Evolutionary conservation across 371 early-diverging fungal genomes (phyloP).

Genomic region (Mortierella sp.): DNA sequence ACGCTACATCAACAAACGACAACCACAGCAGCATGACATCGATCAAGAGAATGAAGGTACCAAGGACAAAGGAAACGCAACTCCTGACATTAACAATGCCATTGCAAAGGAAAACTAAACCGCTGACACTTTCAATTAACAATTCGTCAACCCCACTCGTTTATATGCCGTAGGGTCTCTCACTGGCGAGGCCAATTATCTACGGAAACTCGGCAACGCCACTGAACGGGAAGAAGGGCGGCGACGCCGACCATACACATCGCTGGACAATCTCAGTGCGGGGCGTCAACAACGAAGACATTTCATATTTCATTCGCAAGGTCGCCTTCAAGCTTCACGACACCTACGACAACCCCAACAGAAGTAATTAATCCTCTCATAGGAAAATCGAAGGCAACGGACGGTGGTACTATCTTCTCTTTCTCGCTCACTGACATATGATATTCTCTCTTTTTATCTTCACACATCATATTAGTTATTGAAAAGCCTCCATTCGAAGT

Average conservation of each 20-base stretch:
- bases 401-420: not conserved
- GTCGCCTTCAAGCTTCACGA: constrained; percentile 98
- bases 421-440: not conserved
- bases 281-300: constrained; percentile 89
- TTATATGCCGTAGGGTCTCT: constrained; percentile 66
- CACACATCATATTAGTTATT: constrained; percentile 62
- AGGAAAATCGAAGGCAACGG: not conserved
- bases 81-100: not conserved
- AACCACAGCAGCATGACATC: not conserved
- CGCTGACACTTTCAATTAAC: not conserved
- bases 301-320: constrained; percentile 87
- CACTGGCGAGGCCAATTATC: constrained; percentile 79
- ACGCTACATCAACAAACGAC: not conserved
- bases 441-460: not conserved
- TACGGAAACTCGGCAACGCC: constrained; percentile 83
- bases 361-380: constrained; percentile 64
- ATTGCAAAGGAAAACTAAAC: not conserved
- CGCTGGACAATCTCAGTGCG: constrained; percentile 91
- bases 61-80: not conserved
- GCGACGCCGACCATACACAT: constrained; percentile 85
- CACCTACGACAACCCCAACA: constrained; percentile 88
- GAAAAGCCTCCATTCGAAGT: constrained; percentile 94
- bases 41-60: constrained; percentile 10
- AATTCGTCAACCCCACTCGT: not conserved
- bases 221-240: constrained; percentile 72